Percentiles rank a stretch among this genome's conserved stretches.
phyloP scores from a whole-genome alignment of 2,329 filamentous ascomycete species.

The Paramyrothecium sp. region DNA sequence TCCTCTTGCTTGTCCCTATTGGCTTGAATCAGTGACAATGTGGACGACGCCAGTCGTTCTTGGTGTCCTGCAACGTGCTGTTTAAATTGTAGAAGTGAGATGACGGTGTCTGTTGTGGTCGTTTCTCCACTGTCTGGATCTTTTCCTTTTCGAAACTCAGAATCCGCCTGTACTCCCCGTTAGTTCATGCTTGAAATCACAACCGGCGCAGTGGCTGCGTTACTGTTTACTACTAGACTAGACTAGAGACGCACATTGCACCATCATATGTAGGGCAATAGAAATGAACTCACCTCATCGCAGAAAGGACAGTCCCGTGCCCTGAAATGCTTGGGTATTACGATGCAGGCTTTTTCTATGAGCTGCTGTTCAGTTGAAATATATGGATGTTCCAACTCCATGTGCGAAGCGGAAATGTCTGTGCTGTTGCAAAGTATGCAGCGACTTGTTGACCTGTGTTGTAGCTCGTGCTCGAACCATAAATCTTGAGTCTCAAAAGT shows the following conservation, averaged over 20 bases:
- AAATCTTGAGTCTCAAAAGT: neutral
- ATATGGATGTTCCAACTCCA: neutral
- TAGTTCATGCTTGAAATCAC: neutral
- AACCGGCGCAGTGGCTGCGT: neutral
- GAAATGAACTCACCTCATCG: neutral
- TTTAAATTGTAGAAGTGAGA: neutral
- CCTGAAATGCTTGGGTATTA: neutral
- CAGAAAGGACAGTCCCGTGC: neutral
- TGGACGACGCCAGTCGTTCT: neutral
- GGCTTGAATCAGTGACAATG: too few relatives aligned
- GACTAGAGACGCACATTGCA: neutral
- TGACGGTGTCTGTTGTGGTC: neutral
- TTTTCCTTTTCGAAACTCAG: neutral
- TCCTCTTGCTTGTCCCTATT: too few relatives aligned
- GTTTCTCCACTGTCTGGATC: neutral
- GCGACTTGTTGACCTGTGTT: neutral
- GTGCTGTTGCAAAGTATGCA: neutral
- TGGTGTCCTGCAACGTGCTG: neutral
- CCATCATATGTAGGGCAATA: neutral
- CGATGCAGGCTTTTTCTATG: neutral
- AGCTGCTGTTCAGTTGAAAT: neutral
- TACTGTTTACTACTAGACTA: neutral
- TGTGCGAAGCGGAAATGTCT: neutral
- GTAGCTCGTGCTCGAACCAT: neutral
- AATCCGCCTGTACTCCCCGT: neutral